Percentiles rank a stretch among this genome's conserved stretches.
phyloP scores from a whole-genome alignment of 345 rosid genomes.

The Theobroma cacao region DNA sequence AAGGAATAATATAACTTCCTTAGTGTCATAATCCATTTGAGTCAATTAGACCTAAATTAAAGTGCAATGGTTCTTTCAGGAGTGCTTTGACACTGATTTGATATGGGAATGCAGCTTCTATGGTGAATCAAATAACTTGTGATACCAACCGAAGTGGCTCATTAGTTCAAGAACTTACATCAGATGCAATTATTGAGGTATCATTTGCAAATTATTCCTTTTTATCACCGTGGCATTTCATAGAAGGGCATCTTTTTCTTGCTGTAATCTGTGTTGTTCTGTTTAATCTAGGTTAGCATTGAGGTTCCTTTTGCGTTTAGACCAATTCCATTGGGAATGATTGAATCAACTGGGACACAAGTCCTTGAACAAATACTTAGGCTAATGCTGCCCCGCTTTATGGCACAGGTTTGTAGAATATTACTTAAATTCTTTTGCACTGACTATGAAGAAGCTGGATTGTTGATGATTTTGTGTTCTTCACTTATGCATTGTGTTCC shows the following conservation, averaged over 20 bases:
- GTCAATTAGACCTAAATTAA: constrained; percentile 18
- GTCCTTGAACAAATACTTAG: constrained; percentile 77
- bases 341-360: constrained; percentile 79
- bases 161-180: constrained; percentile 57
- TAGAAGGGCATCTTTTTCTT: constrained; percentile 4
- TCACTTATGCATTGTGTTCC: not conserved
- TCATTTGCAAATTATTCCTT: constrained; percentile 1
- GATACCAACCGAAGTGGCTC: constrained; percentile 38
- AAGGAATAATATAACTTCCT: not conserved
- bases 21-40: not conserved
- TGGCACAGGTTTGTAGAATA: constrained; percentile 69
- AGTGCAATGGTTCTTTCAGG: constrained; percentile 20
- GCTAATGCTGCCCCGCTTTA: constrained; percentile 89
- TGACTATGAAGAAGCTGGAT: not conserved
- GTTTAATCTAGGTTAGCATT: constrained; percentile 54
- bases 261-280: not conserved
- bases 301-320: constrained; percentile 81
- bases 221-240: not conserved
- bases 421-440: not conserved
- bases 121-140: constrained; percentile 82
- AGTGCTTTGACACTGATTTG: constrained; percentile 39
- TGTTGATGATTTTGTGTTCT: not conserved
- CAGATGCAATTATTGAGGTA: constrained; percentile 92
- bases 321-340: constrained; percentile 61
- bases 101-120: constrained; percentile 77